phyloP scores from a whole-genome alignment of 2,329 filamentous ascomycete species.

The Geosmithia flava region DNA sequence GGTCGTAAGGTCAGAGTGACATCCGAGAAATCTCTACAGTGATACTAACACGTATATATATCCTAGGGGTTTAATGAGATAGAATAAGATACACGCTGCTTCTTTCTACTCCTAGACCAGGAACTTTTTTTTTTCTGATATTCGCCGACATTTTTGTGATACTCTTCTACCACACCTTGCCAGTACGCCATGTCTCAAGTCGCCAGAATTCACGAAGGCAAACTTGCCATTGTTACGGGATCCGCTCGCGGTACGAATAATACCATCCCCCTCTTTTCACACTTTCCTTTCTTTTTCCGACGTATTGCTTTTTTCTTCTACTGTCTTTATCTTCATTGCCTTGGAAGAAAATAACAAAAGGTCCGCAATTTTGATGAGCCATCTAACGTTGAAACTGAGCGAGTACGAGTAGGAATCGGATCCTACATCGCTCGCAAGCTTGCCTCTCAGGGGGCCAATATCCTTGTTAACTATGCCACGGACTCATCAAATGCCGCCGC shows the following conservation, averaged over 20 bases:
- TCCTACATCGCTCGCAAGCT: neutral
- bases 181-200: neutral
- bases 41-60: too few species aligned
- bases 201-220: neutral
- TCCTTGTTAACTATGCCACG: constrained; percentile 1
- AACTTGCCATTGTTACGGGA: neutral
- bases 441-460: neutral
- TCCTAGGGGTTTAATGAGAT: too few species aligned
- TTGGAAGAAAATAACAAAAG: too few species aligned
- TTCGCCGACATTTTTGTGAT: neutral
- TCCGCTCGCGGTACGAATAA: neutral
- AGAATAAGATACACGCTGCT: too few species aligned
- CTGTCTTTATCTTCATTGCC: too few species aligned
- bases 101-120: too few species aligned
- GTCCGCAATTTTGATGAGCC: neutral
- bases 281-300: neutral
- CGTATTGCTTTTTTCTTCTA: too few species aligned
- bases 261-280: neutral
- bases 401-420: constrained; percentile 1
- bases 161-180: neutral
- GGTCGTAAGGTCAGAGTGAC: too few species aligned
- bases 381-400: neutral
- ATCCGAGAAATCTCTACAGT: too few species aligned
- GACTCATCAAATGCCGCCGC: neutral
- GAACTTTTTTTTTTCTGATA: too few species aligned